Conservation (phyloP, 768 basidiomycete genomes). For the Phallus indusiatus region DNA sequence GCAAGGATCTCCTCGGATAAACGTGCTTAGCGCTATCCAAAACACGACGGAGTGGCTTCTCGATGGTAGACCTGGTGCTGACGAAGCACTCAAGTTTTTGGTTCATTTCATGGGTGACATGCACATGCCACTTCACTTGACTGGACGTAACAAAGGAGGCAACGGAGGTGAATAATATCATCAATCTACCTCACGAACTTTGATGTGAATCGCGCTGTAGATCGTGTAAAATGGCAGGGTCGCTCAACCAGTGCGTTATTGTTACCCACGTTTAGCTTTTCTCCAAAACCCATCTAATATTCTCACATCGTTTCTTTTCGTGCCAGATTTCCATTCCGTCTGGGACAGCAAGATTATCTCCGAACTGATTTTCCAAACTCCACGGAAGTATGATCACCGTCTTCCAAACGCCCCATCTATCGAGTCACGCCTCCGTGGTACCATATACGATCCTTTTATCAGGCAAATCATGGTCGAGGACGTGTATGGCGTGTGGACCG, state of each 20-base stretch:
- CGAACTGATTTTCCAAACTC: constrained; percentile 65
- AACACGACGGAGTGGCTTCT: constrained; percentile 63
- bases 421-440: constrained; percentile 57
- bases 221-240: constrained; percentile 64
- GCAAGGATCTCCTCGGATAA: constrained; percentile 43
- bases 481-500: constrained; percentile 55
- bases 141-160: constrained; percentile 80
- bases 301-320: background rate
- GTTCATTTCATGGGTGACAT: constrained; percentile 91
- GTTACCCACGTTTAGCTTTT: constrained; percentile 19
- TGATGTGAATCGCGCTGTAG: constrained; percentile 18
- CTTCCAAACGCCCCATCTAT: constrained; percentile 54
- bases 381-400: constrained; percentile 66
- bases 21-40: constrained; percentile 69
- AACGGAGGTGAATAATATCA: constrained; percentile 41
- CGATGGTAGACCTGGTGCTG: constrained; percentile 31
- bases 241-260: constrained; percentile 48
- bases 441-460: constrained; percentile 83
- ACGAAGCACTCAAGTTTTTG: constrained; percentile 85
- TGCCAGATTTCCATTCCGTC: constrained; percentile 67
- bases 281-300: background rate
- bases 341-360: constrained; percentile 85
- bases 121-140: constrained; percentile 90
- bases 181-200: background rate
- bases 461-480: constrained; percentile 86